Conservation (phyloP, 441 rosid species). For the Arabidopsis lyrata region DNA sequence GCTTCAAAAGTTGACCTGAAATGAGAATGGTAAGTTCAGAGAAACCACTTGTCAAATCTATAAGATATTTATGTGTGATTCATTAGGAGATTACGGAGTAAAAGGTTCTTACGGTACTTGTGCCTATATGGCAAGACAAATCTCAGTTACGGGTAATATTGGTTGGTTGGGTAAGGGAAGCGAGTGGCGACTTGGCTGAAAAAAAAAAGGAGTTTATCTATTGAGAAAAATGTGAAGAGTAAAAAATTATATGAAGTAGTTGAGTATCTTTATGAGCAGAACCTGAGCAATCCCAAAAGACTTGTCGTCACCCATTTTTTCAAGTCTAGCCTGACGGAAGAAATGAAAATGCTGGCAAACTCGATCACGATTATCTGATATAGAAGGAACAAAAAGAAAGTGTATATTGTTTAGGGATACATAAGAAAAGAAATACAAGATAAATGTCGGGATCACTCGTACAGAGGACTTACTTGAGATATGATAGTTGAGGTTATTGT, state of each 20-base stretch:
- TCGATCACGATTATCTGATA: conserved; percentile 8
- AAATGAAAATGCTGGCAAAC: background rate
- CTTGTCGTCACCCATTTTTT: background rate
- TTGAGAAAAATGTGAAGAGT: background rate
- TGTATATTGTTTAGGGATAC: background rate
- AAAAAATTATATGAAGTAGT: background rate
- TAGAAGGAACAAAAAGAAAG: background rate
- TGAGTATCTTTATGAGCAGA: conserved; percentile 19
- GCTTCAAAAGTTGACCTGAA: conserved; percentile 1
- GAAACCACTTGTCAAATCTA: background rate
- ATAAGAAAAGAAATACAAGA: background rate
- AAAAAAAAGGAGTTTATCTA: no score
- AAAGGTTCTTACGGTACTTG: background rate
- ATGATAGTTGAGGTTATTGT: background rate
- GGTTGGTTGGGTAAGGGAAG: background rate
- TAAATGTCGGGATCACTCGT: background rate
- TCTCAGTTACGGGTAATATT: background rate
- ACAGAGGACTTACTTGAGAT: conserved; percentile 11
- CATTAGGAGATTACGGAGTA: no score
- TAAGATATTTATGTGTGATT: background rate
- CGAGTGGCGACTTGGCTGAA: conserved; percentile 27
- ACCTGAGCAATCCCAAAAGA: conserved; percentile 16
- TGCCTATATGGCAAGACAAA: background rate
- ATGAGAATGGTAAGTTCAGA: background rate
- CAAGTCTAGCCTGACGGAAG: conserved; percentile 8